Conservation (phyloP, 805 yeast genomes). For the Kazachstania psychrophila region DNA sequence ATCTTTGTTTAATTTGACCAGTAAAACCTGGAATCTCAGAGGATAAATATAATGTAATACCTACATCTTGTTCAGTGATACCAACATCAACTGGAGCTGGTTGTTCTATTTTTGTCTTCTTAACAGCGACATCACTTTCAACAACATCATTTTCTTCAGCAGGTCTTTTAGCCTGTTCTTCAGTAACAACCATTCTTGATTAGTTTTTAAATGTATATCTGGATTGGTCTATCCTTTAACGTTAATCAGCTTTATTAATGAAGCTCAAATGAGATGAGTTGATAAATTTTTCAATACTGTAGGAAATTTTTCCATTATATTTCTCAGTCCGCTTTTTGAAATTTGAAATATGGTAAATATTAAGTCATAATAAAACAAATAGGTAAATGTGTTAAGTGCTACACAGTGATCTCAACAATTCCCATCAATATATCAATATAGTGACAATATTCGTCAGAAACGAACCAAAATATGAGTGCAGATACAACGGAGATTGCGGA, state of each 20-base stretch:
- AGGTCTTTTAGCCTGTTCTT: slow-evolving; percentile 10
- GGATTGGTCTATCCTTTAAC: no score
- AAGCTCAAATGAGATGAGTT: neutral
- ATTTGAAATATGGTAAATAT: no score
- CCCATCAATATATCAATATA: no score
- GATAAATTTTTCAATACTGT: neutral
- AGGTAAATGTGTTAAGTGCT: no score
- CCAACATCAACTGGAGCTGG: slow-evolving; percentile 26
- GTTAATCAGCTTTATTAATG: no score
- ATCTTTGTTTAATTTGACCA: slow-evolving; percentile 80
- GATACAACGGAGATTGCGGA: slow-evolving; percentile 16
- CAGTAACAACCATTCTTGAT: slow-evolving; percentile 9
- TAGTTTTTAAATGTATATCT: neutral
- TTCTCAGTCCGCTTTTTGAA: no score
- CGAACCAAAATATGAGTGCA: no score
- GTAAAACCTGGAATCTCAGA: slow-evolving; percentile 50
- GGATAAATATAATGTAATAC: slow-evolving; percentile 66
- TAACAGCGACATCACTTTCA: slow-evolving; percentile 1
- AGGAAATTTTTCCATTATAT: neutral
- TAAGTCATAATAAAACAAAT: no score
- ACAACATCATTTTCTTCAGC: slow-evolving; percentile 6
- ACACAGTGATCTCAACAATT: no score
- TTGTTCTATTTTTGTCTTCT: slow-evolving; percentile 11
- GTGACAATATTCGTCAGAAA: no score
- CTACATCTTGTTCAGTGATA: slow-evolving; percentile 71